These are phyloP conservation scores for Termitomyces heimii DNA, from an alignment of 768 basidiomycete genomes.

Conservation along the genomic window DNA sequence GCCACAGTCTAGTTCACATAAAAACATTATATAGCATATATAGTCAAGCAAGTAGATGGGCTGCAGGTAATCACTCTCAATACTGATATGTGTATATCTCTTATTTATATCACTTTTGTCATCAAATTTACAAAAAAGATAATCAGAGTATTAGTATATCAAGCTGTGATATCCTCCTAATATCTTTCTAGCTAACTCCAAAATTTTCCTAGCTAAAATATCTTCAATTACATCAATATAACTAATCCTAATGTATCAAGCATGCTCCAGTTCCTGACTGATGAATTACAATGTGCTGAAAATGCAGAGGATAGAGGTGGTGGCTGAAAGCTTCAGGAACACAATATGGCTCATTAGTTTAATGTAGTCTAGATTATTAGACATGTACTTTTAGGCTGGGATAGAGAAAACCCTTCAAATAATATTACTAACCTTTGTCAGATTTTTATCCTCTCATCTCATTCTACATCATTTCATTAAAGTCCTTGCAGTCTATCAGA, in stretches of 20 bases:
- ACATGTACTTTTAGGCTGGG: slow-evolving; percentile 62
- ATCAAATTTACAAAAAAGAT: not conserved
- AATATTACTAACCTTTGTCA: slow-evolving; percentile 68
- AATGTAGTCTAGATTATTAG: slow-evolving; percentile 45
- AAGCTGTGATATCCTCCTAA: not conserved
- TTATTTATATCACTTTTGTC: not conserved
- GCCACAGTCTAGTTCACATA: slow-evolving; percentile 50
- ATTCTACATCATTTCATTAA: not conserved
- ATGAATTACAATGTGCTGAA: slow-evolving; percentile 74
- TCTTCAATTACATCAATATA: slow-evolving; percentile 75
- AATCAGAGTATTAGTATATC: slow-evolving; percentile 29
- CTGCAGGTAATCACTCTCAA: slow-evolving; percentile 70
- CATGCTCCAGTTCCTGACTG: slow-evolving; percentile 72
- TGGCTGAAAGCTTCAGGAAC: not conserved
- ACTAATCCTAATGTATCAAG: slow-evolving; percentile 64
- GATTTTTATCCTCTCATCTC: slow-evolving; percentile 15
- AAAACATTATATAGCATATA: slow-evolving; percentile 69
- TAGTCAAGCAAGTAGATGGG: slow-evolving; percentile 60
- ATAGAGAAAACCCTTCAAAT: slow-evolving; percentile 56
- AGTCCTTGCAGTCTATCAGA: slow-evolving; percentile 27
- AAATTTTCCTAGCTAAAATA: slow-evolving; percentile 44
- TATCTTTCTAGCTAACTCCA: not conserved
- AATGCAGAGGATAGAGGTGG: slow-evolving; percentile 66
- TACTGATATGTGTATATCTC: slow-evolving; percentile 63
- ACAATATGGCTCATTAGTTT: slow-evolving; percentile 28